Evolutionary conservation across 1,139 yeast genomes (phyloP).

Genomic region (Zygoascus hellenicus): DNA sequence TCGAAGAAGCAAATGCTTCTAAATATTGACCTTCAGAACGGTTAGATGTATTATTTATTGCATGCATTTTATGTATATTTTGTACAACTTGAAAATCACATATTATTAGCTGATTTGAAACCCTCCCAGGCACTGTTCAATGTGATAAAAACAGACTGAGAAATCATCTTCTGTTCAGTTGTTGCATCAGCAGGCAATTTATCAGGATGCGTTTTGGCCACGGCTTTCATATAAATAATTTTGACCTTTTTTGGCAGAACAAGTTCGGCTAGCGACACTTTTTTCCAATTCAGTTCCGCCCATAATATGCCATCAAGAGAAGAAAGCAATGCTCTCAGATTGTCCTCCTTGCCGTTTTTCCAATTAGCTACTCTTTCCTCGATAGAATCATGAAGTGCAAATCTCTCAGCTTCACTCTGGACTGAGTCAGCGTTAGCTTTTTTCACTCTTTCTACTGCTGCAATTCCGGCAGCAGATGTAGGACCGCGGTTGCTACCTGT

Average conservation of each 20-base stretch:
- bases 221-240: conserved; percentile 84
- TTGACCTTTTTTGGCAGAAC: conserved; percentile 91
- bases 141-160: conserved; percentile 79
- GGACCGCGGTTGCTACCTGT: conserved; percentile 23
- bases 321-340: conserved; percentile 66
- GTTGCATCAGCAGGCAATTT: conserved; percentile 54
- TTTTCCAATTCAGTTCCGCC: conserved; percentile 58
- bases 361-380: conserved; percentile 52
- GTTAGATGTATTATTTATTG: neutral
- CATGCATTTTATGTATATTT: neutral
- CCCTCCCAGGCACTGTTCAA: conserved; percentile 89
- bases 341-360: conserved; percentile 71
- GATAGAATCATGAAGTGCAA: conserved; percentile 55
- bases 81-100: conserved; percentile 21
- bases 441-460: conserved; percentile 44
- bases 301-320: conserved; percentile 60
- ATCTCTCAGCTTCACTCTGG: conserved; percentile 50
- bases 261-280: conserved; percentile 62
- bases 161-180: conserved; percentile 72
- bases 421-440: conserved; percentile 46
- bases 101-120: conserved; percentile 57
- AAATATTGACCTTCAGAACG: neutral
- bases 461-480: conserved; percentile 33
- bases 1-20: conserved; percentile 13
- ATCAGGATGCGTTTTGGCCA: conserved; percentile 91